These are phyloP conservation scores for Taphrina pruni DNA, from an alignment of 1,139 yeast species.

Conservation along the genomic window DNA sequence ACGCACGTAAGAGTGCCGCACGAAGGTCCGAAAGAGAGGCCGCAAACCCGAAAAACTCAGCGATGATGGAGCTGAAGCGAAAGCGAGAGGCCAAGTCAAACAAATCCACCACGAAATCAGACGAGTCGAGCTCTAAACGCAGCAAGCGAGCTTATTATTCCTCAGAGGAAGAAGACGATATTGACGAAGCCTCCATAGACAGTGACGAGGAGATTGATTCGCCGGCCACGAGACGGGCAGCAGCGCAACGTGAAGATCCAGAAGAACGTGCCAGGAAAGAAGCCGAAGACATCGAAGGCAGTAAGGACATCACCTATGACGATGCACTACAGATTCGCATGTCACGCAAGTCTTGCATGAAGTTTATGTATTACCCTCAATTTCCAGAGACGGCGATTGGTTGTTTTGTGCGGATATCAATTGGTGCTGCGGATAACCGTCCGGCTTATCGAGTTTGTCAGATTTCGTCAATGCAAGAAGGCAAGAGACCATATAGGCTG, in stretches of 20 bases:
- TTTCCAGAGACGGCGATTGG: slow-evolving; percentile 64
- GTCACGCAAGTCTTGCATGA: slow-evolving; percentile 76
- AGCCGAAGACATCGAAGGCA: slow-evolving; percentile 49
- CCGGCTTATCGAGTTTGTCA: slow-evolving; percentile 80
- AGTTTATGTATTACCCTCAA: slow-evolving; percentile 80
- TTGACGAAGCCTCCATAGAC: slow-evolving; percentile 48
- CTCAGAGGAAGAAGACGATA: slow-evolving; percentile 49
- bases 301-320: slow-evolving; percentile 54
- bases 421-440: slow-evolving; percentile 72
- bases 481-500: slow-evolving; percentile 55
- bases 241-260: slow-evolving; percentile 41
- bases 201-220: slow-evolving; percentile 49
- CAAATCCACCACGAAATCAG: slow-evolving; percentile 47
- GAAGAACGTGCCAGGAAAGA: slow-evolving; percentile 46
- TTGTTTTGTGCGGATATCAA: slow-evolving; percentile 79
- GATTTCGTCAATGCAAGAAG: slow-evolving; percentile 66
- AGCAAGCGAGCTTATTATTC: slow-evolving; percentile 34
- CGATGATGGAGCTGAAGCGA: slow-evolving; percentile 80
- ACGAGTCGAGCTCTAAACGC: slow-evolving; percentile 46
- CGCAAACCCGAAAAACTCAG: slow-evolving; percentile 58
- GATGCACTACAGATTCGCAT: slow-evolving; percentile 75
- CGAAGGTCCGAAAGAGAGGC: slow-evolving; percentile 48
- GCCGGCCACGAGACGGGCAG: slow-evolving; percentile 49
- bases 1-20: slow-evolving; percentile 48
- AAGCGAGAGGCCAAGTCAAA: slow-evolving; percentile 68